Evolutionary conservation across 192 early-diverging fungal genomes (phyloP), one percentile per base, ranked within the genome.

Genomic region (Haplosporangium gracile): DNA sequence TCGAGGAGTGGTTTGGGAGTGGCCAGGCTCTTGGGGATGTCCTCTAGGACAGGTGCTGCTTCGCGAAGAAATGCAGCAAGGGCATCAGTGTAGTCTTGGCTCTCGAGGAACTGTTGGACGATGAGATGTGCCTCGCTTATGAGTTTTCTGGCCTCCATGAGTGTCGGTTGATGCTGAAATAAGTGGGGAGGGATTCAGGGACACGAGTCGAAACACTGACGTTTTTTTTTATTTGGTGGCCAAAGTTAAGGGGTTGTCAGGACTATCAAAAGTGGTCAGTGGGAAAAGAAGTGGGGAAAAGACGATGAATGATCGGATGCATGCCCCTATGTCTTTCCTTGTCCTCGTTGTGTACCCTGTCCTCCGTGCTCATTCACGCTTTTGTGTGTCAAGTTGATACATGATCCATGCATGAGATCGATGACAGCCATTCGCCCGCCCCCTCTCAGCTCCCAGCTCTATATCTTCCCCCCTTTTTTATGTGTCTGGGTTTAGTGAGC

Each of bases 21-120:
- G 26, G 76, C 76, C 7, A 68, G 75, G 53, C 79, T 80, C 45
- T 79, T 88, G 42, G 85, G 81, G 39, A 82, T 81, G 74, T 75
- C 88, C 74, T 81, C 82, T 32, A 82, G 78, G 63, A 81, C 82
- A 68, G 39, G 53, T 18, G 73, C 55, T 22, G 91, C 92, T 60
- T 93, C 92, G 34, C 80, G 47, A 22, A 90, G 69, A 20, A 90
- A 89, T n/a, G 84, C 81, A 47, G 89, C 81, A 15, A 89, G 87
- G 9, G 92, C 88, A 18, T 57, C 74, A 38, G 78, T 78, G 47
- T 90, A 89, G 42, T 84, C 89, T 38, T 87, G 75, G 24, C 82
- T 77, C n/a, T 77, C 51, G 22, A 93, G 82, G 75, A 92, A 93
- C 7, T 83, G 68, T 38, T 82, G 79, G 2, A 93, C 87, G 57